A percentile compares a stretch with the other conserved stretches of the same genome.
phyloP scores from a whole-genome alignment of 2,329 filamentous ascomycete species.

The Botryotinia globosa region DNA sequence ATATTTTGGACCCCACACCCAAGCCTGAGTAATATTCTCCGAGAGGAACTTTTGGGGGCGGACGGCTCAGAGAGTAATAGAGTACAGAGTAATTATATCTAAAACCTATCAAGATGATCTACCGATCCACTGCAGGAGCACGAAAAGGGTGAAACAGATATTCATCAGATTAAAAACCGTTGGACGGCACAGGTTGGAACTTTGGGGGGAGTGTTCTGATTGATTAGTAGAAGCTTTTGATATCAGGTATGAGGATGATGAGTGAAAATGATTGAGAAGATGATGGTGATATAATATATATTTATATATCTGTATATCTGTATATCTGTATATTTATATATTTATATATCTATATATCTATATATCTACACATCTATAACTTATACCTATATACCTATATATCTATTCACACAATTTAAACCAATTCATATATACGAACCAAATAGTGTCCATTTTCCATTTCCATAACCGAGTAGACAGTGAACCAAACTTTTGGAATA shows the following conservation, averaged over 20 bases:
- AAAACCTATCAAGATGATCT: neutral
- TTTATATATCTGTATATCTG: too few relatives aligned
- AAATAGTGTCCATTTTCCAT: neutral
- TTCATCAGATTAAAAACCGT: neutral
- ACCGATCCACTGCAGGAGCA: neutral
- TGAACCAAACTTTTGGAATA: neutral
- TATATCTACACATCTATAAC: too few relatives aligned
- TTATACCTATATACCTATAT: too few relatives aligned
- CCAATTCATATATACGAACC: neutral
- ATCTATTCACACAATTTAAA: too few relatives aligned
- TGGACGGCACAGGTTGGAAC: neutral
- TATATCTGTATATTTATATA: too few relatives aligned
- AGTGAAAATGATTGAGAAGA: neutral
- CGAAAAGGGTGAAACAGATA: neutral
- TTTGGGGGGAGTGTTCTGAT: neutral
- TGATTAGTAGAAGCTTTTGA: neutral
- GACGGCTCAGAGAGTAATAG: neutral
- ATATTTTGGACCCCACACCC: neutral
- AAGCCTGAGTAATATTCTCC: slow-evolving; percentile 2
- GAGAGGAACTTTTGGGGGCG: neutral
- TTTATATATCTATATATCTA: too few relatives aligned
- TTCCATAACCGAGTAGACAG: neutral
- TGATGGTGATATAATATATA: neutral
- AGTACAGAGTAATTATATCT: neutral
- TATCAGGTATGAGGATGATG: too few relatives aligned